Evolutionary conservation across 2,329 filamentous ascomycete species (phyloP), one percentile per base, ranked within the genome.

Genomic region (Fusarium sp.): DNA sequence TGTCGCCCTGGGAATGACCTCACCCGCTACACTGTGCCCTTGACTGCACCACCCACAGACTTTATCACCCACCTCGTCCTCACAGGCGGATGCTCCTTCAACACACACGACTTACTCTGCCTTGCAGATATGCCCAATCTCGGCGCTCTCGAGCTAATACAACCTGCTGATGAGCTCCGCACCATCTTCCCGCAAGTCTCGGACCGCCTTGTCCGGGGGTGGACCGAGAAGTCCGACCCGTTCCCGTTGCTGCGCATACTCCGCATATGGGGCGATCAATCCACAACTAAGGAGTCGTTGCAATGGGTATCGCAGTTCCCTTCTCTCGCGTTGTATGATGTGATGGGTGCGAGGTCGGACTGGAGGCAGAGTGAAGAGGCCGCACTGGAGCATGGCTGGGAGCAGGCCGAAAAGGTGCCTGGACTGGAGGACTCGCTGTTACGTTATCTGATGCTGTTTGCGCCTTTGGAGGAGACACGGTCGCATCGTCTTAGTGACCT

Each of bases 181-280:
- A 62, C 64, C 25, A 58, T 65, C 25, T 81, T 81, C 31, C 81
- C 81, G 6, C 74, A 76, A 3, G 70, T 85, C 6, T 83, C 70
- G 38, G 84, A 87, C 66, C 77, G 82, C 6, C 76, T 86, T 3
- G 60, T 86, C 18, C 78, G 80, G 33, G 81, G 80, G 20, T 86
- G 84, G 83, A 78, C 80, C 0, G 77, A 80, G 49, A 75, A 76
- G 34, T 67, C 76, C 0, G 71, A 78, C 8, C 78, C 83, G 0
- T 87, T 87, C 34, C 83, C 84, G 0, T 46, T 80, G 4, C 77
- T 87, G 42, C 79, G 84, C 4, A 74, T 86, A 14, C 72, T 87
- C 42, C 79, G 80, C 27, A 79, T 86, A 13, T 81, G 81, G 81
- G 81, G 82, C 0, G 75, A 81, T 31, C 70, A 79, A 20, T 76